These are phyloP conservation scores for Penicillium waksmanii DNA, from an alignment of 495 filamentous ascomycete species.

Conservation along the genomic window DNA sequence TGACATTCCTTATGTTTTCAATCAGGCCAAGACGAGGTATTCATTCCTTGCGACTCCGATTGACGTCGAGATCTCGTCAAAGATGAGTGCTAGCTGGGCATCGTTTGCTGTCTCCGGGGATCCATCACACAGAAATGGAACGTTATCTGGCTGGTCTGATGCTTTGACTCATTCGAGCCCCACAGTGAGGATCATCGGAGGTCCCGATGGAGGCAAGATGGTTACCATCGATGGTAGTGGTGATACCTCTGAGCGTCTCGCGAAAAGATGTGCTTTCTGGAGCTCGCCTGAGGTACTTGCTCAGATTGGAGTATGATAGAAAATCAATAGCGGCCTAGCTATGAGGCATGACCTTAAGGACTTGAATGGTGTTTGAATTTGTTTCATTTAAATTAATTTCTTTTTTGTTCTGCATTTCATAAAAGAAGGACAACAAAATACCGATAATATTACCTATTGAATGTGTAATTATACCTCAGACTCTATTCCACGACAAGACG, in stretches of 20 bases:
- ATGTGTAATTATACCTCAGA: no score
- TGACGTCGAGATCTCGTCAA: slow-evolving; percentile 10
- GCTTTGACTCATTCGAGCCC: not conserved
- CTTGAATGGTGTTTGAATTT: no score
- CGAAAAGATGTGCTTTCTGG: slow-evolving; percentile 18
- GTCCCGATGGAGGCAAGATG: slow-evolving; percentile 5
- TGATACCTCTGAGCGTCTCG: slow-evolving; percentile 12
- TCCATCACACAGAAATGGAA: slow-evolving; percentile 12
- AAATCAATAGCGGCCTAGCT: not conserved
- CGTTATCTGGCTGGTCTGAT: slow-evolving; percentile 8
- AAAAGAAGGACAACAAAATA: not conserved
- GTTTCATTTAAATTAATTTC: no score
- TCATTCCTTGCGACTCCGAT: slow-evolving; percentile 6
- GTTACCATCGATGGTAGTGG: not conserved
- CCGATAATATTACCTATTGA: no score
- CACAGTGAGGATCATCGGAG: slow-evolving; percentile 14
- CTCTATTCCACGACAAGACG: slow-evolving; percentile 13
- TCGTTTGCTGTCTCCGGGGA: slow-evolving; percentile 19
- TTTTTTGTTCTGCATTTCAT: not conserved
- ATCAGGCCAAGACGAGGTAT: slow-evolving; percentile 16
- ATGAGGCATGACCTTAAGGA: not conserved
- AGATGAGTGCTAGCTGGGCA: slow-evolving; percentile 22
- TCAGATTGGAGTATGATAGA: not conserved
- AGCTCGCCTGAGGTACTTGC: slow-evolving; percentile 12
- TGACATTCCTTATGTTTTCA: slow-evolving; percentile 23